These are phyloP conservation scores for Fusarium sp. DNA, from an alignment of 2,329 filamentous ascomycete genomes.

Conservation along the genomic window DNA sequence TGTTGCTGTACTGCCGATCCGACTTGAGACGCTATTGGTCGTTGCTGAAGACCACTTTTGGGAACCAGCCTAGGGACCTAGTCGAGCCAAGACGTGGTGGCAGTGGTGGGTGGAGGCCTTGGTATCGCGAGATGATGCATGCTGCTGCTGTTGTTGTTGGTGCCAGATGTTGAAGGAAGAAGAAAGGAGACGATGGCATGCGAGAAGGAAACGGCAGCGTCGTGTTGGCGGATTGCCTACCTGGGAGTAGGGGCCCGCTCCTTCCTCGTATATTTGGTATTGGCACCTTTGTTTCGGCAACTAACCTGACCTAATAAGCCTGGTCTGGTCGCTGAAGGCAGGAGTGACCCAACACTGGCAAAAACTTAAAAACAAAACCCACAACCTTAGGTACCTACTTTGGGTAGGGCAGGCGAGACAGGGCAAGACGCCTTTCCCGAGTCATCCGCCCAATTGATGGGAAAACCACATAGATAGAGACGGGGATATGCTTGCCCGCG, in stretches of 20 bases:
- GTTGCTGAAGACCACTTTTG: slow-evolving; percentile 10
- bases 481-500: not conserved
- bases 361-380: slow-evolving; percentile 1
- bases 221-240: slow-evolving; percentile 1
- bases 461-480: not conserved
- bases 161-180: not conserved
- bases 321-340: not conserved
- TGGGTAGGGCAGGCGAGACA: not conserved
- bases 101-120: not conserved
- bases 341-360: not conserved
- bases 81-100: slow-evolving; percentile 1
- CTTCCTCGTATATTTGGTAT: slow-evolving; percentile 32
- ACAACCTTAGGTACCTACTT: not conserved
- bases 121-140: not conserved
- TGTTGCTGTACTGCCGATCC: slow-evolving; percentile 37
- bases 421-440: not conserved
- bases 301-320: slow-evolving; percentile 1
- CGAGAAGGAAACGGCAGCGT: not conserved
- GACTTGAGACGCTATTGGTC: slow-evolving; percentile 30
- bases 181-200: slow-evolving; percentile 1
- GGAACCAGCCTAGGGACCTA: slow-evolving; percentile 1
- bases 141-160: not conserved
- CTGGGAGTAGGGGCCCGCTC: slow-evolving; percentile 16
- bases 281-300: slow-evolving; percentile 19
- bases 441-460: not conserved